Conservation (phyloP, 140 eudicot genomes). For the Cichorium intybus region DNA sequence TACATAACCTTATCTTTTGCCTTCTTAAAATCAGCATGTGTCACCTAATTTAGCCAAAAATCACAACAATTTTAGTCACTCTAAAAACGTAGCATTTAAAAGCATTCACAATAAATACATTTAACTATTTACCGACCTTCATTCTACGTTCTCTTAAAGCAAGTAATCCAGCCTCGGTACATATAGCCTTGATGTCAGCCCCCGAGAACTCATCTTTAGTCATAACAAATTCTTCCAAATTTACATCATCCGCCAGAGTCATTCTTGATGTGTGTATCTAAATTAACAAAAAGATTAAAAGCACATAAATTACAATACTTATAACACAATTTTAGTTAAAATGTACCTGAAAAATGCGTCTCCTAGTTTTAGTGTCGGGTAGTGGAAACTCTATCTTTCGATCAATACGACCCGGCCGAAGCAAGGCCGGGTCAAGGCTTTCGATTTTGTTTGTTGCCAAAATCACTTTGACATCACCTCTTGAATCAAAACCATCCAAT, state of each 20-base stretch:
- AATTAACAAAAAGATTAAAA: constrained; percentile 3
- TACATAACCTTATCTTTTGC: constrained; percentile 98
- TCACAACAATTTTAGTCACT: neutral
- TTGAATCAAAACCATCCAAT: constrained; percentile 90
- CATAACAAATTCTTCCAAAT: constrained; percentile 91
- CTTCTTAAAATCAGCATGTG: constrained; percentile 89
- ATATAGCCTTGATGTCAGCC: constrained; percentile 95
- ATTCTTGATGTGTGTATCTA: constrained; percentile 94
- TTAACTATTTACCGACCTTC: constrained; percentile 54
- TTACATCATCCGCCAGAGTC: constrained; percentile 93
- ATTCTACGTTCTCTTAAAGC: constrained; percentile 94
- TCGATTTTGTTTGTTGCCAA: constrained; percentile 91
- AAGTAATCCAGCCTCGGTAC: constrained; percentile 95
- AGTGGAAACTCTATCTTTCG: constrained; percentile 94
- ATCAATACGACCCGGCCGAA: constrained; percentile 93
- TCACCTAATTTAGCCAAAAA: constrained; percentile 45
- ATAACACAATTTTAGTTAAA: neutral
- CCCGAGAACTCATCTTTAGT: constrained; percentile 97
- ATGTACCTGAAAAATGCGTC: constrained; percentile 82
- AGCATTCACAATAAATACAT: neutral
- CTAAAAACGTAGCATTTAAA: neutral
- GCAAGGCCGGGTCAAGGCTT: constrained; percentile 90
- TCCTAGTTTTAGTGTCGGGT: constrained; percentile 81
- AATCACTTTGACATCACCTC: constrained; percentile 91
- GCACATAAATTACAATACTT: neutral